phyloP scores from a whole-genome alignment of 1,284 basidiomycete species.

The Ceratobasidium sp. region DNA sequence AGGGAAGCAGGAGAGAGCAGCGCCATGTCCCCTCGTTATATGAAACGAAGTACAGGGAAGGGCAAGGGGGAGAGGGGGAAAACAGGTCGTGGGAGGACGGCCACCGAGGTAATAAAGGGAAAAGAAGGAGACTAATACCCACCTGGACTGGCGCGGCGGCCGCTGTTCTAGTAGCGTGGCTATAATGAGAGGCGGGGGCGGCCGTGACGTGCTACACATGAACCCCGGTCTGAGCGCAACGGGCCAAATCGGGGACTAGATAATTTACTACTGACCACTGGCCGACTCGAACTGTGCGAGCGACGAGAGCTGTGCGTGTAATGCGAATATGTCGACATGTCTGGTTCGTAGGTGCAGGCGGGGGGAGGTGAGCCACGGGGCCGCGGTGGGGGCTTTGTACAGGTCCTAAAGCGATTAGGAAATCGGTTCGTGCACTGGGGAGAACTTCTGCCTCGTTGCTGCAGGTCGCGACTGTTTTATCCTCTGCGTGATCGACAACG shows the following conservation, averaged over 20 bases:
- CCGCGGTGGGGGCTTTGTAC: conserved; percentile 18
- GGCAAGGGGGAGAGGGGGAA: neutral
- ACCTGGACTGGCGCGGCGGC: conserved; percentile 34
- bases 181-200: conserved; percentile 36
- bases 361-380: conserved; percentile 31
- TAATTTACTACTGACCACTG: conserved; percentile 13
- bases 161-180: conserved; percentile 21
- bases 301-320: conserved; percentile 36
- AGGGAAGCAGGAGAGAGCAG: conserved; percentile 37
- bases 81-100: neutral
- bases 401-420: neutral
- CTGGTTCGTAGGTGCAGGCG: neutral
- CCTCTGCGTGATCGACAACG: conserved; percentile 8
- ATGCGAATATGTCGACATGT: conserved; percentile 33
- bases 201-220: conserved; percentile 35
- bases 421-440: neutral
- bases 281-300: conserved; percentile 41
- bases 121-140: neutral
- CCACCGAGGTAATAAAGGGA: conserved; percentile 15
- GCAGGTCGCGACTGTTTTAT: neutral
- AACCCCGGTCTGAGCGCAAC: conserved; percentile 15
- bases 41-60: neutral
- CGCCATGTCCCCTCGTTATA: neutral
- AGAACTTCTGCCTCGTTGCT: neutral
- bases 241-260: neutral